Conservation (phyloP, 495 filamentous ascomycete genomes). For the Xylaria grammica region DNA sequence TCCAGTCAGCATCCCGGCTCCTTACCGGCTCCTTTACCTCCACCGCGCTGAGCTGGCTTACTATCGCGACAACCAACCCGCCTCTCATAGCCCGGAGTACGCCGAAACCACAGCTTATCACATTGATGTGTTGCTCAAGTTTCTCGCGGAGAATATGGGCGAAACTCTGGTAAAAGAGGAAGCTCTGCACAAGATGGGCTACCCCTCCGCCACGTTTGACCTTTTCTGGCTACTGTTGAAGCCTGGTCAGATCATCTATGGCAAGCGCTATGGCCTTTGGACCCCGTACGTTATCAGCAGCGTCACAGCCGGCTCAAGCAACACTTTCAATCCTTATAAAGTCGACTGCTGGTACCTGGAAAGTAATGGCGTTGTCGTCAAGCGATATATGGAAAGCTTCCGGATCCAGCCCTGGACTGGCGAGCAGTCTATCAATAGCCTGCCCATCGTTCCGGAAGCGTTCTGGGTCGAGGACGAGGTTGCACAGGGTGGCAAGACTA, state of each 20-base stretch:
- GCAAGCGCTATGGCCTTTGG: constrained; percentile 30
- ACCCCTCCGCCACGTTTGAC: constrained; percentile 38
- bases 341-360: constrained; percentile 36
- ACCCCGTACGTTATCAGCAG: constrained; percentile 32
- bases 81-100: constrained; percentile 33
- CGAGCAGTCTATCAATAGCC: constrained; percentile 31
- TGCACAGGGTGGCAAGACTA: constrained; percentile 17
- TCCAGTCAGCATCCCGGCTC: constrained; percentile 28
- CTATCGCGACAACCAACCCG: constrained; percentile 39
- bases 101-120: constrained; percentile 33
- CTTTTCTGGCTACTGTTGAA: constrained; percentile 43
- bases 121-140: constrained; percentile 39
- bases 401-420: constrained; percentile 33
- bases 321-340: constrained; percentile 20
- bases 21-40: constrained; percentile 40
- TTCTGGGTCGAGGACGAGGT: constrained; percentile 32
- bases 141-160: constrained; percentile 27
- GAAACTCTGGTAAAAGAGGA: constrained; percentile 31
- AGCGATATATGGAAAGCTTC: constrained; percentile 31
- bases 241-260: constrained; percentile 39
- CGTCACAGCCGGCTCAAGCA: constrained; percentile 17
- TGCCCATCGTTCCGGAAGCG: constrained; percentile 37
- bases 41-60: constrained; percentile 33
- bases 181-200: constrained; percentile 25
- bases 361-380: constrained; percentile 25